Percentiles rank a stretch among this genome's conserved stretches.
phyloP scores from a whole-genome alignment of 1,284 basidiomycete species.

The Ustilago crameri region DNA sequence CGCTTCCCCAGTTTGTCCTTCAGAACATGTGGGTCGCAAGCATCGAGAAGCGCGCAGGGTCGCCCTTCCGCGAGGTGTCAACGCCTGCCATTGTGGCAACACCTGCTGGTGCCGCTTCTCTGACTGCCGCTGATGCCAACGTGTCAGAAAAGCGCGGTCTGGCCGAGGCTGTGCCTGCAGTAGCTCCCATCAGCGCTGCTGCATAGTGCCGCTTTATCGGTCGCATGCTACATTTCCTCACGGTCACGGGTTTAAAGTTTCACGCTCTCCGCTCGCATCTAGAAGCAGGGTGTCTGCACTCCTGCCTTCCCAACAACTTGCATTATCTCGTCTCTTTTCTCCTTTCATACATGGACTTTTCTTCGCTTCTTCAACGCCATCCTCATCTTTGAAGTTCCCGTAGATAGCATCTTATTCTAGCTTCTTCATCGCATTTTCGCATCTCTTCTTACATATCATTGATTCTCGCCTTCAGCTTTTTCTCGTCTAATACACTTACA shows the following conservation, averaged over 20 bases:
- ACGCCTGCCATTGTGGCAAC: not conserved
- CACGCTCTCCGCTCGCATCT: not conserved
- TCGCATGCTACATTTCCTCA: no score
- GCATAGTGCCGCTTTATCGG: slow-evolving; percentile 5
- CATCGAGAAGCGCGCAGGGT: slow-evolving; percentile 57
- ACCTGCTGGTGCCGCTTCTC: not conserved
- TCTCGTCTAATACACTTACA: slow-evolving; percentile 6
- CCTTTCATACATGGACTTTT: no score
- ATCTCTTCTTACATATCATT: slow-evolving; percentile 12
- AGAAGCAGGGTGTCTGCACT: not conserved
- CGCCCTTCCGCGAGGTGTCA: slow-evolving; percentile 37
- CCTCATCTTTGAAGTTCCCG: not conserved
- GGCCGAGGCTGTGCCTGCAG: slow-evolving; percentile 1
- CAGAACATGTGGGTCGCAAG: slow-evolving; percentile 55
- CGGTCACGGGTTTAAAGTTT: no score
- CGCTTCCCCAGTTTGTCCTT: slow-evolving; percentile 55
- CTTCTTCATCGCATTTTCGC: slow-evolving; percentile 4
- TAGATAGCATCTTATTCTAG: no score
- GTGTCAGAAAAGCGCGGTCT: slow-evolving; percentile 29
- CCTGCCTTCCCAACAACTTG: not conserved
- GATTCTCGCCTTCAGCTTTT: slow-evolving; percentile 1
- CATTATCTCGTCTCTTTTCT: not conserved
- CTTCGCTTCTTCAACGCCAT: not conserved
- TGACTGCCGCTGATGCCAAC: not conserved
- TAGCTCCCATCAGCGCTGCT: slow-evolving; percentile 33